Evolutionary conservation across 805 yeast species (phyloP).

Genomic region (Torulaspora quercuum): DNA sequence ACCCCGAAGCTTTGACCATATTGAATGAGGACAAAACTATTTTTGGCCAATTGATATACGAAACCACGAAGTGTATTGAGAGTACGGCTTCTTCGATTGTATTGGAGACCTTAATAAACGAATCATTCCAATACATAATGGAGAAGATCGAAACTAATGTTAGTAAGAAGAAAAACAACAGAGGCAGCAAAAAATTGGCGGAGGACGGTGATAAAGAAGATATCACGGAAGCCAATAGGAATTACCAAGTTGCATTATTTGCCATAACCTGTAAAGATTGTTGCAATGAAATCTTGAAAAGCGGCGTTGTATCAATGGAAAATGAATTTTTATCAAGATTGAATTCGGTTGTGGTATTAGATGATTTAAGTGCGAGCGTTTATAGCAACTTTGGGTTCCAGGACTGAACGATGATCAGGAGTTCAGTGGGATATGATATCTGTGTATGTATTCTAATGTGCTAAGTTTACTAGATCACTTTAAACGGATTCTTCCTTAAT

Average conservation of each 20-base stretch:
- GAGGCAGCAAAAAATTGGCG: conserved; percentile 4
- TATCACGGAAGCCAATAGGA: conserved; percentile 2
- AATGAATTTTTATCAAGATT: conserved; percentile 26
- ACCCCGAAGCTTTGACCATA: conserved; percentile 38
- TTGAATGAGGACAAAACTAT: conserved; percentile 32
- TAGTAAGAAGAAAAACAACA: conserved; percentile 17
- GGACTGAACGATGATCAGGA: conserved; percentile 6
- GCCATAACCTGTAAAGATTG: conserved; percentile 34
- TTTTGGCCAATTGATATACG: conserved; percentile 41
- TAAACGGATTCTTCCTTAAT: no score
- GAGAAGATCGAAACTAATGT: conserved; percentile 22
- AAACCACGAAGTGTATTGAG: conserved; percentile 44
- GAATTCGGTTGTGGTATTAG: conserved; percentile 48
- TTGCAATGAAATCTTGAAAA: conserved; percentile 27
- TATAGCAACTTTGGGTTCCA: conserved; percentile 63
- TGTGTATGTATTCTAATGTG: no score
- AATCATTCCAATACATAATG: conserved; percentile 32
- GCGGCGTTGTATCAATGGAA: conserved; percentile 26
- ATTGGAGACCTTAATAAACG: conserved; percentile 30
- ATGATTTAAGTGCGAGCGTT: conserved; percentile 85
- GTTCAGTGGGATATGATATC: no score
- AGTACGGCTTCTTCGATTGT: conserved; percentile 29
- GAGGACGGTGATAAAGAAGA: conserved; percentile 1
- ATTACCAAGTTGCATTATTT: conserved; percentile 30
- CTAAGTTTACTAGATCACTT: no score